A percentile compares a stretch with the other conserved stretches of the same genome.
These are phyloP conservation scores for Inga oerstediana DNA, from an alignment of 306 rosid species.

Conservation along the genomic window DNA sequence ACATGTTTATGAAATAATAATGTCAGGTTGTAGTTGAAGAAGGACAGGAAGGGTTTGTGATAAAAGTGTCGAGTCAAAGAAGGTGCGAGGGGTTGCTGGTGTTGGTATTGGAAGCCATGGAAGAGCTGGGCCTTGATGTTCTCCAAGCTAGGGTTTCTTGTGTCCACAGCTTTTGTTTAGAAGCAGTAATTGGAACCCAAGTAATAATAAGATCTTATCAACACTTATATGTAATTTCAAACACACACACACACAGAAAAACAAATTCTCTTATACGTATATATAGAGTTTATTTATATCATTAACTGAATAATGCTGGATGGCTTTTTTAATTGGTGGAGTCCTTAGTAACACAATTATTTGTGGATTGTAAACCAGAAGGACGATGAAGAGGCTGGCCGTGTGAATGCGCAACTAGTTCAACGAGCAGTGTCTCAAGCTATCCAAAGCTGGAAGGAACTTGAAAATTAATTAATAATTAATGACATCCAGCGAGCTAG, in stretches of 20 bases:
- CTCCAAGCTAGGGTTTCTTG: constrained; percentile 78
- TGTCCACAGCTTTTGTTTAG: constrained; percentile 48
- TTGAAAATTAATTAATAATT: constrained; percentile 4
- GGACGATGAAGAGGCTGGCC: constrained; percentile 35
- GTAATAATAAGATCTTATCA: constrained; percentile 29
- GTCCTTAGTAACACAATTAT: constrained; percentile 24
- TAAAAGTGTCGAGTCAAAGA: constrained; percentile 49
- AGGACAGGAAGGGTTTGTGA: constrained; percentile 45
- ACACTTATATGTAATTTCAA: neutral
- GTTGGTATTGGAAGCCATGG: constrained; percentile 67
- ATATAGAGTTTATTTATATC: neutral
- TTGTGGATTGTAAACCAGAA: constrained; percentile 38
- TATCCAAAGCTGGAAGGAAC: constrained; percentile 59
- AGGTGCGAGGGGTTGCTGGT: constrained; percentile 60
- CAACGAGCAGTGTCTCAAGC: constrained; percentile 59
- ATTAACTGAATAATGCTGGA: neutral
- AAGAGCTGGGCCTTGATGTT: constrained; percentile 66
- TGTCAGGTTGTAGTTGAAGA: constrained; percentile 52
- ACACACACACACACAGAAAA: neutral
- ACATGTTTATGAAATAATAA: neutral
- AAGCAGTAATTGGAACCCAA: constrained; percentile 49
- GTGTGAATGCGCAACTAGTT: constrained; percentile 42
- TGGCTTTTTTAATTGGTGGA: neutral
- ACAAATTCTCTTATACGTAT: neutral
- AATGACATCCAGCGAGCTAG: constrained; percentile 13